Evolutionary conservation across 306 rosid genomes (phyloP), one percentile per base, ranked within the genome.

Genomic region (Prunus mume): DNA sequence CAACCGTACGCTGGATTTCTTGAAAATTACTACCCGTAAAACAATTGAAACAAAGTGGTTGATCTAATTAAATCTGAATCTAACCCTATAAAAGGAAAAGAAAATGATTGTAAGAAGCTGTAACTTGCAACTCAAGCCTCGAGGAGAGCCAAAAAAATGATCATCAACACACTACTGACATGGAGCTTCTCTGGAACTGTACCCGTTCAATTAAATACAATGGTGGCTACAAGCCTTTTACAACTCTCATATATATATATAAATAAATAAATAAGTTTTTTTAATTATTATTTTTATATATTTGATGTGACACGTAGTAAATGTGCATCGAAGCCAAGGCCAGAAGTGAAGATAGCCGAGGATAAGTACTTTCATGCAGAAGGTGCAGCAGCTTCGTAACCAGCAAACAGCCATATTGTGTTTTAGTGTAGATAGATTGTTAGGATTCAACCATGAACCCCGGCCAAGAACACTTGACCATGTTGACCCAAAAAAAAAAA

Each of bases 241-340:
- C 32, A 64, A 66, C 27, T 50, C 75, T n/a, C 20, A 32, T 12
- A 54, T 7, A n/a, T 0, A 25, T 2, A 28, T 2, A 14, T 51
- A 17, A 0, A 6, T 54, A 6, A 5, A 18, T 19, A 18, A 34
- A 7, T 34, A 5, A 0, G 1, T 34, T 0, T 32, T 34, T 0
- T 34, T 22, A 22, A 22, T 30, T 34, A 1, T 38, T 38, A 38
- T 38, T 7, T 19, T 6, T 9, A 57, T 60, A 25, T 34, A 0
- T 13, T 60, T 67, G 74, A 76, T 67, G 30, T 41, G 80, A 76
- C 73, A 43, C 49, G 2, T 3, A 51, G 19, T 65, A 52, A 32
- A 66, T 34, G 68, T 27, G 30, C 38, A 69, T 49, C 25, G 1
- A 6, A 0, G 43, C 43, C 9, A 38, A 38, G 43, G 43, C 43